Percentiles rank a stretch among this genome's conserved stretches.
phyloP scores from a whole-genome alignment of 768 basidiomycete genomes.

The Boletus fagicola region DNA sequence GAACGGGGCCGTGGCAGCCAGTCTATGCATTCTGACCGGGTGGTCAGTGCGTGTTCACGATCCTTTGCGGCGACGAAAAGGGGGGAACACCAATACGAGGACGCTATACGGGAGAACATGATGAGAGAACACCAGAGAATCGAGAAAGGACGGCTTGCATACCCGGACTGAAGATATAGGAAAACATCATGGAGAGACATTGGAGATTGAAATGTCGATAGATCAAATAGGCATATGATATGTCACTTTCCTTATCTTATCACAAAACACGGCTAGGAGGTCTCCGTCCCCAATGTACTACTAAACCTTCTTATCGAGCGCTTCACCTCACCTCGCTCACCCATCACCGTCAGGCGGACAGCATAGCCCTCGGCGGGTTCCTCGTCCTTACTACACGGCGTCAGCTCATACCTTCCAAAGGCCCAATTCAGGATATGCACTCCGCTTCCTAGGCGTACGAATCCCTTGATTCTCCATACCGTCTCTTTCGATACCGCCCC shows the following conservation, averaged over 20 bases:
- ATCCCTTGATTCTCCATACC: slow-evolving; percentile 86
- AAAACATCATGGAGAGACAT: slow-evolving; percentile 30
- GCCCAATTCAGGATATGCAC: slow-evolving; percentile 85
- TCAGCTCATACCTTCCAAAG: slow-evolving; percentile 79
- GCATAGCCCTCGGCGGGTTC: slow-evolving; percentile 32
- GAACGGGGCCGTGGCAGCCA: slow-evolving; percentile 28
- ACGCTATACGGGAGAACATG: slow-evolving; percentile 39
- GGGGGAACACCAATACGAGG: slow-evolving; percentile 62
- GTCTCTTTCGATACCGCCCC: slow-evolving; percentile 58
- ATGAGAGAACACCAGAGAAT: not conserved
- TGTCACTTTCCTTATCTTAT: slow-evolving; percentile 16
- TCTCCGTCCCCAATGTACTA: slow-evolving; percentile 37
- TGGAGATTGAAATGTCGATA: slow-evolving; percentile 4
- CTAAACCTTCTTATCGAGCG: slow-evolving; percentile 57
- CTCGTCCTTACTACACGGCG: slow-evolving; percentile 34
- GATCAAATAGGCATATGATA: slow-evolving; percentile 11
- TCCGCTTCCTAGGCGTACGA: slow-evolving; percentile 51
- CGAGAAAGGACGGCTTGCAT: not conserved
- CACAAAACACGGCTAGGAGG: slow-evolving; percentile 24
- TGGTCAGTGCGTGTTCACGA: slow-evolving; percentile 39
- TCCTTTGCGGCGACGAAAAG: slow-evolving; percentile 51
- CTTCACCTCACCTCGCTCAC: slow-evolving; percentile 77
- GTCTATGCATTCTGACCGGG: slow-evolving; percentile 25
- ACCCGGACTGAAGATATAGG: slow-evolving; percentile 33
- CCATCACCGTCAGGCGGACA: slow-evolving; percentile 84